phyloP scores from a whole-genome alignment of 176 grass and related monocot genomes.

The bread wheat (Triticum aestivum) region IWGSC_CS_RefSeq_v2.1 NC_057800.1:228018321-228018820 shows the following conservation, averaged over 20 bases:
- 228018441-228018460: constrained; percentile 85
- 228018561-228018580: constrained; percentile 61
- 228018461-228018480: constrained; percentile 55
- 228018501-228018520: constrained; percentile 70
- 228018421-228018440: constrained; percentile 78
- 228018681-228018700: constrained; percentile 46
- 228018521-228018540: constrained; percentile 87
- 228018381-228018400: not conserved
- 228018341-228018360: not conserved
- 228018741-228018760: constrained; percentile 65
- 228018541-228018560: constrained; percentile 54
- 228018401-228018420: constrained; percentile 59
- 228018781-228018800: too few relatives aligned
- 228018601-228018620: constrained; percentile 70
- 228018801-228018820: too few relatives aligned
- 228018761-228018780: constrained; percentile 50
- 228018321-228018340: not conserved
- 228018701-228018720: constrained; percentile 80
- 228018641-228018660: not conserved
- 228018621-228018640: not conserved
- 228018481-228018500: constrained; percentile 85
- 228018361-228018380: not conserved
- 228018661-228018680: constrained; percentile 50
- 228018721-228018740: constrained; percentile 56
- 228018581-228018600: constrained; percentile 59